Percentiles rank a stretch among this genome's conserved stretches.
Conservation (phyloP, 768 basidiomycete genomes). For the Russula emetica region DNA sequence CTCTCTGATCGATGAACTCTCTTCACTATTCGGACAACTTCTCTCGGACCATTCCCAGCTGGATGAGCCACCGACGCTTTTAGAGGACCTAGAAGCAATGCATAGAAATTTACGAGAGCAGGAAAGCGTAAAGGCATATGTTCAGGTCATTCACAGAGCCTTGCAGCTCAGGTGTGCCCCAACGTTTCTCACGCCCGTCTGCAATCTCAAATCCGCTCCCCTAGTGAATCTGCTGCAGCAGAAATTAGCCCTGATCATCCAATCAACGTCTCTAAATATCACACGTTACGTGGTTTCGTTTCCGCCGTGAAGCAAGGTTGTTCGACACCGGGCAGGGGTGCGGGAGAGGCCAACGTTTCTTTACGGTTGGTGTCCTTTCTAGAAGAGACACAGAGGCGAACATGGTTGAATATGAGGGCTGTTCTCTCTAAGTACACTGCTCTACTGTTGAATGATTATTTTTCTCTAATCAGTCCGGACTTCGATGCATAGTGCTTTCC, state of each 20-base stretch:
- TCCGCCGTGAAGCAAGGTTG: slow-evolving; percentile 45
- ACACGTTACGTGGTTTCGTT: slow-evolving; percentile 59
- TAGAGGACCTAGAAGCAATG: slow-evolving; percentile 78
- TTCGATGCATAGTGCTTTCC: slow-evolving; percentile 48
- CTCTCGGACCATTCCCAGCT: slow-evolving; percentile 51
- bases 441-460: not conserved
- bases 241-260: slow-evolving; percentile 45
- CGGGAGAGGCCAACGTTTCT: slow-evolving; percentile 39
- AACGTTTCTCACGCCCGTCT: not conserved
- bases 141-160: slow-evolving; percentile 65
- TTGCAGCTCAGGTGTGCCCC: slow-evolving; percentile 60
- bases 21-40: slow-evolving; percentile 60
- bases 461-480: slow-evolving; percentile 14
- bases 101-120: slow-evolving; percentile 76
- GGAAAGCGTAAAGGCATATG: slow-evolving; percentile 70
- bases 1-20: slow-evolving; percentile 71
- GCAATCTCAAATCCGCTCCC: slow-evolving; percentile 4
- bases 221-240: slow-evolving; percentile 57
- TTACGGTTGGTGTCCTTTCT: slow-evolving; percentile 63
- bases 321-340: slow-evolving; percentile 42
- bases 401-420: slow-evolving; percentile 75
- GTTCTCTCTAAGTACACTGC: slow-evolving; percentile 52
- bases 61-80: slow-evolving; percentile 54
- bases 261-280: slow-evolving; percentile 51
- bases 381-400: slow-evolving; percentile 55